Evolutionary conservation across 2,329 filamentous ascomycete species (phyloP).

Genomic region (Hypoxylon sp.): DNA sequence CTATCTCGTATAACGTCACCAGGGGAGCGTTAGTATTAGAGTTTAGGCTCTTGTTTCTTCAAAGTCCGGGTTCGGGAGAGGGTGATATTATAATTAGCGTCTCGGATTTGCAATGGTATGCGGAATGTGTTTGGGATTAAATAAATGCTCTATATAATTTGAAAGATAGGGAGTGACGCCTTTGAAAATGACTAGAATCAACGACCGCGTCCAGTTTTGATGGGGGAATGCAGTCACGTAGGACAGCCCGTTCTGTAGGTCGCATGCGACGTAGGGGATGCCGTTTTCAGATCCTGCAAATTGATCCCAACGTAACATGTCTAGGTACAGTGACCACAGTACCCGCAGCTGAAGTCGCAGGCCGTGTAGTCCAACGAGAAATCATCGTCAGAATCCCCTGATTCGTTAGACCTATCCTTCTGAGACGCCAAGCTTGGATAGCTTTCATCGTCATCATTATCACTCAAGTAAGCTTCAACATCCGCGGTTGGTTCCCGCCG

Average conservation of each 20-base stretch:
- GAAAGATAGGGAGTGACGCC: background rate
- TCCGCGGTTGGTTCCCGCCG: constrained; percentile 6
- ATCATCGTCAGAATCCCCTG: constrained; percentile 29
- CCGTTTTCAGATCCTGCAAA: no score
- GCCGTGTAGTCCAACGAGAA: constrained; percentile 45
- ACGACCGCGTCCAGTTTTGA: background rate
- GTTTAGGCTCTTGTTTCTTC: constrained; percentile 10
- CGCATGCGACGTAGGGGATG: no score
- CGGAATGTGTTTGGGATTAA: constrained; percentile 5
- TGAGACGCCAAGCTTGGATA: constrained; percentile 35
- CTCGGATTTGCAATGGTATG: constrained; percentile 3
- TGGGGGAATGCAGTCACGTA: background rate
- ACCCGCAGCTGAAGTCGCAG: constrained; percentile 44
- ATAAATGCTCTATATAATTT: constrained; percentile 1
- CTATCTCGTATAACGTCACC: constrained; percentile 11
- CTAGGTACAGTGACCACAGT: constrained; percentile 47
- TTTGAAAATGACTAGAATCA: background rate
- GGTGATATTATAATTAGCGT: constrained; percentile 7
- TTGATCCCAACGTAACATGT: constrained; percentile 13
- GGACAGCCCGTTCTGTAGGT: no score
- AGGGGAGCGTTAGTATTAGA: constrained; percentile 11
- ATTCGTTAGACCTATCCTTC: constrained; percentile 27
- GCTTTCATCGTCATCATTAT: constrained; percentile 35
- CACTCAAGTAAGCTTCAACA: constrained; percentile 22
- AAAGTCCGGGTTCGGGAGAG: constrained; percentile 3